phyloP scores from a whole-genome alignment of 1,139 yeast genomes.

The Blastobotrys petasosporus region DNA sequence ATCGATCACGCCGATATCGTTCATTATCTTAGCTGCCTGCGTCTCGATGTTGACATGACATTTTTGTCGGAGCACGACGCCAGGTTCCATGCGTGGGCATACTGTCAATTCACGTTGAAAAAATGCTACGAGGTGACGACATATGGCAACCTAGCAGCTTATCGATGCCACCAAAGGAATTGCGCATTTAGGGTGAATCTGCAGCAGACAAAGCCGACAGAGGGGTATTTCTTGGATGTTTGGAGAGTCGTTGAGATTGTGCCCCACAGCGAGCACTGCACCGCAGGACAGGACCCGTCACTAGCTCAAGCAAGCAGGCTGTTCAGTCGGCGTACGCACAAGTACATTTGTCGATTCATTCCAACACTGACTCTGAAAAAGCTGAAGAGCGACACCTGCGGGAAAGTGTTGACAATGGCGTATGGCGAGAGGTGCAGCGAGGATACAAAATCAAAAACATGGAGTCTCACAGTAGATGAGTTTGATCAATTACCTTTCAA shows the following conservation, averaged over 20 bases:
- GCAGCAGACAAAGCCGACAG: not conserved
- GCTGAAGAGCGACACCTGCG: slow-evolving; percentile 3
- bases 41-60: not conserved
- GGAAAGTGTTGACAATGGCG: slow-evolving; percentile 3
- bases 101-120: slow-evolving; percentile 4
- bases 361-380: not conserved
- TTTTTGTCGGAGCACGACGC: slow-evolving; percentile 9
- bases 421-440: slow-evolving; percentile 3
- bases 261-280: not conserved
- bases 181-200: slow-evolving; percentile 7
- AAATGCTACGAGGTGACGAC: slow-evolving; percentile 10
- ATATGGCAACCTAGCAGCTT: slow-evolving; percentile 7
- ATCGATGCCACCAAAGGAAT: slow-evolving; percentile 2
- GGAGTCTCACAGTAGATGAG: slow-evolving; percentile 8
- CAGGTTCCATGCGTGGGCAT: slow-evolving; percentile 8
- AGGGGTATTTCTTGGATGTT: not conserved
- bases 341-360: slow-evolving; percentile 6
- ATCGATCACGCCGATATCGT: too few relatives aligned
- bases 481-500: slow-evolving; percentile 4
- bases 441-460: slow-evolving; percentile 3
- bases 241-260: slow-evolving; percentile 5
- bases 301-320: slow-evolving; percentile 1
- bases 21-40: too few relatives aligned
- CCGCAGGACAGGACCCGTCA: slow-evolving; percentile 3
- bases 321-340: slow-evolving; percentile 8